A percentile compares a stretch with the other conserved stretches of the same genome.
These are phyloP conservation scores for Dalbergia oliveri DNA, from an alignment of 306 rosid genomes.

Conservation along the genomic window DNA sequence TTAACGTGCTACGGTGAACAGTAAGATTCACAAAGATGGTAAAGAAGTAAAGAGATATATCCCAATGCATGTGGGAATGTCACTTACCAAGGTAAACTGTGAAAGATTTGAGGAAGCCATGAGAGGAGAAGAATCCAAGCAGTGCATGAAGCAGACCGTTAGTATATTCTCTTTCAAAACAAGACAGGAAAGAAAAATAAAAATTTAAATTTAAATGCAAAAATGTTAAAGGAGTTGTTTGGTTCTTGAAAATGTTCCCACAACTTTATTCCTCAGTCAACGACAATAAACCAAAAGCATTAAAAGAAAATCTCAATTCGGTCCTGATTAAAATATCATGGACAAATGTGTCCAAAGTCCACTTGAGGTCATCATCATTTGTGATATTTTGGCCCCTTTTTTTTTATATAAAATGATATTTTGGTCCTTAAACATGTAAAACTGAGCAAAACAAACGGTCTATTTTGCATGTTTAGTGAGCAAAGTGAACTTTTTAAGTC, in stretches of 20 bases:
- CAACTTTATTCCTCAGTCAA: conserved; percentile 25
- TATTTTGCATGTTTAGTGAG: too few relatives aligned
- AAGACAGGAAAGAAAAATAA: conserved; percentile 28
- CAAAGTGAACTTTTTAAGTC: too few relatives aligned
- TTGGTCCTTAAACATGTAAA: too few relatives aligned
- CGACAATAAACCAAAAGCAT: conserved; percentile 3
- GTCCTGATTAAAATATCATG: too few relatives aligned
- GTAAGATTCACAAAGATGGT: conserved; percentile 47
- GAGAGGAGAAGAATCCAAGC: conserved; percentile 56
- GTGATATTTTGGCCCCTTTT: too few relatives aligned
- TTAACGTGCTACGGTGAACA: conserved; percentile 29
- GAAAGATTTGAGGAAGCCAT: conserved; percentile 54
- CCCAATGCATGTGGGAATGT: conserved; percentile 42
- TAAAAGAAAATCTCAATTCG: too few relatives aligned
- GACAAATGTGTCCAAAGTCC: too few relatives aligned
- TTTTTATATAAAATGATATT: too few relatives aligned
- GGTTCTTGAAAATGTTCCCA: conserved; percentile 35
- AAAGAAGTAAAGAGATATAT: conserved; percentile 40
- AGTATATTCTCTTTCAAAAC: conserved; percentile 55
- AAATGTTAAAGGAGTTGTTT: conserved; percentile 30
- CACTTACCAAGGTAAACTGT: conserved; percentile 97
- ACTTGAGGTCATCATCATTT: too few relatives aligned
- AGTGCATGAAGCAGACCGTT: conserved; percentile 60
- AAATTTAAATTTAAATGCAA: background rate
- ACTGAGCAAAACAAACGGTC: too few relatives aligned